Percentiles rank a stretch among this genome's conserved stretches.
Evolutionary conservation across 2,329 filamentous ascomycete genomes (phyloP).

Genomic region (Stemphylium vesicarium): DNA sequence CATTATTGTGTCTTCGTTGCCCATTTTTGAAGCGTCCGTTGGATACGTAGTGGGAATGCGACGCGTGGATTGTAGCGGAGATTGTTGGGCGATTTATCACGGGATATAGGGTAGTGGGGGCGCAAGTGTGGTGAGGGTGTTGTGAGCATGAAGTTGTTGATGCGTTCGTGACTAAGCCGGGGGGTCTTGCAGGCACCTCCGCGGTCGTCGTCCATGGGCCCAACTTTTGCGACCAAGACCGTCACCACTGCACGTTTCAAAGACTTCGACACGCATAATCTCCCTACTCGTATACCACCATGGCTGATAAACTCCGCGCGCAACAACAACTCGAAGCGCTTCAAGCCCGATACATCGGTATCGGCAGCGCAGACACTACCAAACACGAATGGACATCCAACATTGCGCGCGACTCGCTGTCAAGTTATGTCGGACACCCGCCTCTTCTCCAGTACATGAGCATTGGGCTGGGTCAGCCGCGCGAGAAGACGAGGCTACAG

Average conservation of each 20-base stretch:
- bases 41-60: neutral
- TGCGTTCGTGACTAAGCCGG: conserved; percentile 11
- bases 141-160: conserved; percentile 2
- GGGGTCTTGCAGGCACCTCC: conserved; percentile 12
- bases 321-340: conserved; percentile 97
- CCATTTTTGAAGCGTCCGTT: conserved; percentile 17
- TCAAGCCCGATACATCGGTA: conserved; percentile 94
- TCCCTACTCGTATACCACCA: conserved; percentile 17
- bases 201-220: conserved; percentile 3
- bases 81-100: neutral
- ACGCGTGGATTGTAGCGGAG: neutral
- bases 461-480: conserved; percentile 84
- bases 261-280: neutral
- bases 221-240: conserved; percentile 4
- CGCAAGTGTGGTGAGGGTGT: neutral
- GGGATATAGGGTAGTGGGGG: neutral
- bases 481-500: conserved; percentile 77
- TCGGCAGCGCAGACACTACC: conserved; percentile 93
- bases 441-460: conserved; percentile 87
- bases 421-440: conserved; percentile 87
- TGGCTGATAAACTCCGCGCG: conserved; percentile 96
- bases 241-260: neutral
- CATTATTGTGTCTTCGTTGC: conserved; percentile 30
- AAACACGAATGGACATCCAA: conserved; percentile 98
- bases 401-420: conserved; percentile 90